phyloP scores from a whole-genome alignment of 1,139 yeast genomes.

The Debaryomyces robertsiae region DNA sequence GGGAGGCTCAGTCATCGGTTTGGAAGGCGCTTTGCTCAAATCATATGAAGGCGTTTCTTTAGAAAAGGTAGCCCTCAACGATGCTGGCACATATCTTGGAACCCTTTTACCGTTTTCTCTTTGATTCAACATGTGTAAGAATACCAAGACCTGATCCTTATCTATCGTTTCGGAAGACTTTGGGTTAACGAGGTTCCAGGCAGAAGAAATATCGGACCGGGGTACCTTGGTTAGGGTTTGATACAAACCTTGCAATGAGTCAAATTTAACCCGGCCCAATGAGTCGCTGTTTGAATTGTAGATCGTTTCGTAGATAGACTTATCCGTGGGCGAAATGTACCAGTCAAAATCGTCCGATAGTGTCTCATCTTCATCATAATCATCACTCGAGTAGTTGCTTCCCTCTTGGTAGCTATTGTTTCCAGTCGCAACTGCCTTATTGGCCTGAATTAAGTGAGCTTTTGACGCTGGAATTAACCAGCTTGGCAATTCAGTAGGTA shows the following conservation, averaged over 20 bases:
- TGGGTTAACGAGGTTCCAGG: conserved; percentile 96
- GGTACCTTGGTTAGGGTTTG: conserved; percentile 72
- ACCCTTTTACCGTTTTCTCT: conserved; percentile 84
- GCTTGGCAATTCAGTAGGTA: conserved; percentile 77
- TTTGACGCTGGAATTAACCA: conserved; percentile 94
- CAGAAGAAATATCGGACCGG: conserved; percentile 80
- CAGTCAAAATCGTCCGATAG: conserved; percentile 82
- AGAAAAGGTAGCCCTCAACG: conserved; percentile 86
- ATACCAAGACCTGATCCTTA: conserved; percentile 88
- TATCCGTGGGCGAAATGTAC: conserved; percentile 92
- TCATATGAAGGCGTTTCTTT: conserved; percentile 83
- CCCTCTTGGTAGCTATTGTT: conserved; percentile 20
- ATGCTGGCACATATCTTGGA: conserved; percentile 94
- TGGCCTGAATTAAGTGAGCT: conserved; percentile 80
- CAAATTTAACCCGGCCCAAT: conserved; percentile 81
- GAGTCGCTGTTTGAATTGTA: conserved; percentile 75
- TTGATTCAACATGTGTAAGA: conserved; percentile 87
- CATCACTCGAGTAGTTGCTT: conserved; percentile 41
- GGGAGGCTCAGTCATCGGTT: conserved; percentile 22
- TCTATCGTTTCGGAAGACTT: conserved; percentile 84
- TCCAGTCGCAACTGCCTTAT: conserved; percentile 57
- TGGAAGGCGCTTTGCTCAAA: conserved; percentile 49
- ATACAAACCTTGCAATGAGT: conserved; percentile 70
- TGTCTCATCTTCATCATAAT: conserved; percentile 56
- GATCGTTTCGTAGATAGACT: conserved; percentile 74